phyloP scores from a whole-genome alignment of 768 basidiomycete genomes.

The Leucocoprinus sp. region DNA sequence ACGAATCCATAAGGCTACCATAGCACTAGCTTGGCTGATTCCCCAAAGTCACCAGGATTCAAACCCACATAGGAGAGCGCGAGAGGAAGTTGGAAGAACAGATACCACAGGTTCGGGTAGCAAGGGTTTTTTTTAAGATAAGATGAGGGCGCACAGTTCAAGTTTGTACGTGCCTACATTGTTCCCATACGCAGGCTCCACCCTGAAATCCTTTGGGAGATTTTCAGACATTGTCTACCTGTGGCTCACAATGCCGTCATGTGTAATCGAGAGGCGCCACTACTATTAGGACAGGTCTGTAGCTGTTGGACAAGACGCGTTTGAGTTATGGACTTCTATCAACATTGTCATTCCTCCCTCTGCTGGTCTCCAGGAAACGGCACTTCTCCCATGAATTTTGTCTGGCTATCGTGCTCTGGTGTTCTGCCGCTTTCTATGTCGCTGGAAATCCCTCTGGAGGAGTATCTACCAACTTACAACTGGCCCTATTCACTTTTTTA shows the following conservation, averaged over 20 bases:
- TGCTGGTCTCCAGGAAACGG: neutral
- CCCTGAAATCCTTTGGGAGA: conserved; percentile 6
- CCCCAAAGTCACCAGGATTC: too few relatives aligned
- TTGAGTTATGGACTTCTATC: conserved; percentile 9
- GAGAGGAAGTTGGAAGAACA: too few relatives aligned
- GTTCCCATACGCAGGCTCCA: conserved; percentile 10
- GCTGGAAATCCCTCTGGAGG: neutral
- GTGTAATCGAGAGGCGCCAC: conserved; percentile 10
- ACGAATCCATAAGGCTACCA: too few relatives aligned
- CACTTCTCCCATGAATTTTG: neutral
- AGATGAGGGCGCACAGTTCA: neutral
- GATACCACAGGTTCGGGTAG: neutral
- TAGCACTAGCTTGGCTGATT: too few relatives aligned
- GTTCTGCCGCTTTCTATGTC: conserved; percentile 6
- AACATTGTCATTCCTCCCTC: conserved; percentile 1
- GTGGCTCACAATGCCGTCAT: conserved; percentile 9
- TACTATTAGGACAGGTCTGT: conserved; percentile 12
- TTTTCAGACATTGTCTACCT: conserved; percentile 13
- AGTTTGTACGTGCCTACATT: neutral
- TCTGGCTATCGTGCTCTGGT: conserved; percentile 5
- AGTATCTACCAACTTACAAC: neutral
- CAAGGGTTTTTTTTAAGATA: neutral
- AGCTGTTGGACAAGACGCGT: conserved; percentile 9
- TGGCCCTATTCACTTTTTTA: neutral
- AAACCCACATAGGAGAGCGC: too few relatives aligned